A percentile compares a stretch with the other conserved stretches of the same genome.
Conservation (phyloP, 2,329 filamentous ascomycete species). For the Penicillium sp. region DNA sequence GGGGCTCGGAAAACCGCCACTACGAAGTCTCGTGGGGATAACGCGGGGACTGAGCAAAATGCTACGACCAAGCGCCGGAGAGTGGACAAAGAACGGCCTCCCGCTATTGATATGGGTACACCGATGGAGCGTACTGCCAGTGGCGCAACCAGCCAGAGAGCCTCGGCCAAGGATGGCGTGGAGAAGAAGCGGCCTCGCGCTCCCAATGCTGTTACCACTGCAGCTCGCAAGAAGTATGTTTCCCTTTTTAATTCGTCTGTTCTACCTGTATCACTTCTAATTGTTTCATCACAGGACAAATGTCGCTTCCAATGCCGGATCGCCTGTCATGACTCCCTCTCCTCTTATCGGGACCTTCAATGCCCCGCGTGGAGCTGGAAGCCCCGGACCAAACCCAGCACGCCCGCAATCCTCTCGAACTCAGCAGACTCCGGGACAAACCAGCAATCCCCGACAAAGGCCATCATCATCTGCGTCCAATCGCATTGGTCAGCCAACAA, state of each 20-base stretch:
- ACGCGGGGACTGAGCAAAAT: conserved; percentile 23
- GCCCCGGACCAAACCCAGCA: conserved; percentile 60
- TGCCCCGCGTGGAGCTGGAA: conserved; percentile 58
- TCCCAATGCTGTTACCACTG: conserved; percentile 61
- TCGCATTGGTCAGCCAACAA: conserved; percentile 53
- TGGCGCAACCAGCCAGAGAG: conserved; percentile 35
- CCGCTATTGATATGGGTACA: conserved; percentile 32
- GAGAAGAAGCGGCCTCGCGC: conserved; percentile 72
- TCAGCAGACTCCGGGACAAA: conserved; percentile 71
- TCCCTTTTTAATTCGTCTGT: not conserved
- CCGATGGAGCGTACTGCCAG: conserved; percentile 45
- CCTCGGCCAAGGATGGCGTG: conserved; percentile 60
- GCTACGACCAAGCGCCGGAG: conserved; percentile 69
- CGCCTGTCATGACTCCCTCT: conserved; percentile 72
- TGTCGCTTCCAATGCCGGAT: conserved; percentile 55
- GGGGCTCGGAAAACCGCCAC: conserved; percentile 55
- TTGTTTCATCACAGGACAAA: conserved; percentile 41
- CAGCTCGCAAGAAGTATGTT: conserved; percentile 71
- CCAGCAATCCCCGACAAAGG: conserved; percentile 56
- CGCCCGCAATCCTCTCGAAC: conserved; percentile 69
- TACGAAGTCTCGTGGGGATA: conserved; percentile 50
- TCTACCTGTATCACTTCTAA: conserved; percentile 24
- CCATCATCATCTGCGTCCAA: conserved; percentile 62
- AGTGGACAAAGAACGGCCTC: conserved; percentile 62
- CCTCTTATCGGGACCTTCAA: conserved; percentile 68